Evolutionary conservation across 2,329 filamentous ascomycete species (phyloP), one percentile per base, ranked within the genome.

Genomic region (Aotearoamyces nothofagi): DNA sequence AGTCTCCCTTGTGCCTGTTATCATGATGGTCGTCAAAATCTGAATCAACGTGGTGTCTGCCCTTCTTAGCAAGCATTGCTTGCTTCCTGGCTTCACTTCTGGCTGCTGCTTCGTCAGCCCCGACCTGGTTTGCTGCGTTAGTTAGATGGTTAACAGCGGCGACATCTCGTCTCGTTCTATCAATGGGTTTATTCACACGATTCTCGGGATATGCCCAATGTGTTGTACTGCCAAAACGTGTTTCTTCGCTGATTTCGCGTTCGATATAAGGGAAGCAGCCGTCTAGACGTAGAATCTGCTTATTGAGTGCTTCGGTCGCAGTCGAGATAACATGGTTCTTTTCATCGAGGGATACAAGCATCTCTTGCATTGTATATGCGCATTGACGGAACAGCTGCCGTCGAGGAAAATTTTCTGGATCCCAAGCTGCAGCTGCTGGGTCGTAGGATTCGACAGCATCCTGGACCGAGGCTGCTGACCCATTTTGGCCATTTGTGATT

Each of bases 201-300:
- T 82, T 83, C 43, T 87, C 80, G 12, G 81, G 79, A 51, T 96
- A 96, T 27, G 87, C 90, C 90, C 90, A 98, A 53, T 98, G 90
- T 29, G 73, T 81, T 34, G 74, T 68, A 55, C 84, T 96, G 29
- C 92, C 90, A 58, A 84, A 77, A 54, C 92, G 82, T 31, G 90
- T 83, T 54, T 96, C 84, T 36, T 94, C 84, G 54, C 82, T 92
- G 47, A 98, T 82, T 52, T 98, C 90, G 34, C 66, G 63, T 39
- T 92, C 78, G 33, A 96, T 70, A 54, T 86, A 76, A 12, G 83
- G 78, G 65, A 80, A 92, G 17, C 92, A 77, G 42, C 80, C 77
- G 49, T 93, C 80, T 47, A 94, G 73, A 29, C 92, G 81, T 34
- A 69, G 60, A 19, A 94, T 65, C 47, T 94, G 84, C 47, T 80